Base-by-base conservation (phyloP, 768 basidiomycete genomes). In the Calocera cornea region DNA sequence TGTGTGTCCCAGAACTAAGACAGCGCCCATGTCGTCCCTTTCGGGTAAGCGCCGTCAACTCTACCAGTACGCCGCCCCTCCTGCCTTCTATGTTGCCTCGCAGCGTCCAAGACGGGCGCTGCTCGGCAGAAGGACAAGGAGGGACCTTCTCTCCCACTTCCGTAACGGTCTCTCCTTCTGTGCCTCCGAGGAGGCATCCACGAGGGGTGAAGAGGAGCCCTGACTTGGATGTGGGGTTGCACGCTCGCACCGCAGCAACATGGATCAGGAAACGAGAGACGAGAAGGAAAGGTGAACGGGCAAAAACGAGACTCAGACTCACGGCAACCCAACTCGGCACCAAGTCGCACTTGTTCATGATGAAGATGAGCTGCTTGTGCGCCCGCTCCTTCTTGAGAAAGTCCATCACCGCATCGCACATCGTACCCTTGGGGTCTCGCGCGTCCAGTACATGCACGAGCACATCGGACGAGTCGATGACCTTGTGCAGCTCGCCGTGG, bases 301-400 rank as follows among this genome's bases (percentile, higher is more conserved):
- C 50, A 64, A 11, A 60, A 19, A 36, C 49, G 40, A 64, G 24
- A 65, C 65, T 29, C 34, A 69, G 60, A 82, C 90, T 77, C 77
- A 95, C 95, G 10, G 95, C 97, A 44, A 97, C 95, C 95, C 95
- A 99, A 72, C 92, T 97, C 7, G 95, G 97, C 14, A 99, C 95
- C 66, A 99, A 79, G 78, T 99, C 95, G 74, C 95, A 97, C 80
- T 99, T 99, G 82, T 99, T 99, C 72, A 99, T 86, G 65, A 99
- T 84, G 67, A 97, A 86, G 1, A 99, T 91, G 68, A 99, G 85
- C 77, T 98, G 95, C 77, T 99, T 99, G 79, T 97, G 93, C 24
- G 91, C 83, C 77, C 97, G 97, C 79, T 99, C 95, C 77, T 97
- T 98, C 73, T 85, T 86, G 73, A 99, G 82, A 72, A 89, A 97